These are phyloP conservation scores for Neophaeococcomyces aloes DNA, from an alignment of 2,329 filamentous ascomycete genomes.

Conservation along the genomic window DNA sequence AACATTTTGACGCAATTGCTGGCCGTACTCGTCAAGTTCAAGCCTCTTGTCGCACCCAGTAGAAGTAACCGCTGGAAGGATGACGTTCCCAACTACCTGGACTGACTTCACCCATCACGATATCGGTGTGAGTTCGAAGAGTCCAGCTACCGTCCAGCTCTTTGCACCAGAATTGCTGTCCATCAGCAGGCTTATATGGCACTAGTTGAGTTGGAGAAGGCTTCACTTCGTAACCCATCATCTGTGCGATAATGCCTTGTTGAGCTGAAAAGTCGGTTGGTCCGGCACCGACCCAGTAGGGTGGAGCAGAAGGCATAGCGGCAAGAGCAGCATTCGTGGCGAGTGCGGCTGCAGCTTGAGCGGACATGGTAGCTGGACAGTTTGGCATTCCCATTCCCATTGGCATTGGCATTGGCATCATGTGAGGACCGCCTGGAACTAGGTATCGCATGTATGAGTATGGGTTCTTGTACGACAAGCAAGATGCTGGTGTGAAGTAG, in stretches of 20 bases:
- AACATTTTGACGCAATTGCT: no score
- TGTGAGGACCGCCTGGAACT: slow-evolving; percentile 4
- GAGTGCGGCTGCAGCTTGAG: slow-evolving; percentile 18
- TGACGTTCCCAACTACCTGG: slow-evolving; percentile 21
- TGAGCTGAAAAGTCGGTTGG: slow-evolving; percentile 24
- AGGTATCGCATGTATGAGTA: slow-evolving; percentile 6
- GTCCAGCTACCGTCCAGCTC: slow-evolving; percentile 28
- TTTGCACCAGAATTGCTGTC: slow-evolving; percentile 27
- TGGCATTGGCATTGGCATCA: neutral
- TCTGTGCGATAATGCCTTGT: slow-evolving; percentile 23
- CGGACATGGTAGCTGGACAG: slow-evolving; percentile 7
- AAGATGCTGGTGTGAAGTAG: no score
- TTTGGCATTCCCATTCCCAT: neutral
- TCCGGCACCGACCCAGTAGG: slow-evolving; percentile 19
- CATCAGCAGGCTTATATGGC: slow-evolving; percentile 24
- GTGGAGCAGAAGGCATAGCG: slow-evolving; percentile 17
- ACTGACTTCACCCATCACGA: slow-evolving; percentile 18
- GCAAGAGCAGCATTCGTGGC: slow-evolving; percentile 18
- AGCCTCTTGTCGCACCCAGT: slow-evolving; percentile 16
- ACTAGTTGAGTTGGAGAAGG: slow-evolving; percentile 23
- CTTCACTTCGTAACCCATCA: slow-evolving; percentile 12
- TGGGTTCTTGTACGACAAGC: neutral
- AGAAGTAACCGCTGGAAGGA: slow-evolving; percentile 19
- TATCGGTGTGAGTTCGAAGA: slow-evolving; percentile 23
- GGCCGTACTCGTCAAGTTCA: slow-evolving; percentile 5